Base-by-base conservation (phyloP, 306 rosid species). In the Trifolium repens region DNA sequence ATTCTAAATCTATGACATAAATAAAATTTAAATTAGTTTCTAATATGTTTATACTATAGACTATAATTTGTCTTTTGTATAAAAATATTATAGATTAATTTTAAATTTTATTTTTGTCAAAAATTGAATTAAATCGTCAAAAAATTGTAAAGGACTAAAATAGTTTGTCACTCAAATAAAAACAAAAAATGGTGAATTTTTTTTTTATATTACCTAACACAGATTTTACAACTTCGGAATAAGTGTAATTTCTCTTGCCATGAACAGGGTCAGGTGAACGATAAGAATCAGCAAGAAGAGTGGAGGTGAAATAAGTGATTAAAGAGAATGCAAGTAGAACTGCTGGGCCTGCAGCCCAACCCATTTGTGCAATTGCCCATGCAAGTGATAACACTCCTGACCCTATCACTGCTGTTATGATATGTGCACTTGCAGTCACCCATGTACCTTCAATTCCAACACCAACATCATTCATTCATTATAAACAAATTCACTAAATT, bases 371-470 rank as follows among this genome's bases (percentile, higher is more conserved):
- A 19, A 89, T 90, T 1, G 98, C 89, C 98, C 98, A 96, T 10
- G 99, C 98, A 74, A 96, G 84, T 0, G 99, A 96, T 9, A 96
- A 72, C 77, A 96, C 99, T 9, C 99, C 99, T 0, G 99, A 96
- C 1, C 99, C 99, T 7, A 96, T 96, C 79, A 96, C 99, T 0
- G 99, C 98, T 7, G 99, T 96, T 69, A 96, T 92, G 16, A 96
- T 96, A 44, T 96, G 99, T 5, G 99, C 99, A 73, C 99, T 96
- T 0, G 99, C 99, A 0, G 99, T 92, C 68, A 92, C 37, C 99
- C 98, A 96, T 17, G 99, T 96, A 66, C 99, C 98, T 92, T 49
- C 77, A 71, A 50, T 16, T 35, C 11, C 5, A 52, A 3, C 37
- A 73, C 2, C 26, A 52, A 11, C 5, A 44, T 12, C 50, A 42